Base-by-base conservation (phyloP, 2,329 filamentous ascomycete species). In the Claviceps sp. region DNA sequence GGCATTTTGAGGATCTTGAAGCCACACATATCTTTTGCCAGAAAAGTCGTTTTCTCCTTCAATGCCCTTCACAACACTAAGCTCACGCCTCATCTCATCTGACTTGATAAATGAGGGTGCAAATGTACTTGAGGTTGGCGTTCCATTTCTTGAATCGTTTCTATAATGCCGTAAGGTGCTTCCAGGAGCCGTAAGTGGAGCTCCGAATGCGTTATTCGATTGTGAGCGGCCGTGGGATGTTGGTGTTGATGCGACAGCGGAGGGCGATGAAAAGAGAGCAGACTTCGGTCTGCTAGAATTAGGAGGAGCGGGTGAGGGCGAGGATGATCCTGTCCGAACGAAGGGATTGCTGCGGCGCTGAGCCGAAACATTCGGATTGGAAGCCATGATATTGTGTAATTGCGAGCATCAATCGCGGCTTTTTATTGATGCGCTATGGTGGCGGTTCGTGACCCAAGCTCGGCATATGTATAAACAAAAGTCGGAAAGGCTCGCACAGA, bases 11-110 rank as follows among this genome's bases (percentile, higher is more conserved):
- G 87, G 76, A 69, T 98, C 90, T 67, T 85, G 87, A 64, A 98
- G 75, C 94, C 93, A 98, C 57, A 98, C 90, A 73, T 97, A 98
- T 72, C 93, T 82, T 72, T 94, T 97, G 52, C 93, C 94, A 0
- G 93, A 98, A 67, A 98, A 97, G 74, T 98, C 93, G 66, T 96
- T 97, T 64, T 96, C 91, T 56, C 93, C 93, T 69, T 98, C 94
- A 54, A 96, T 89, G 17, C 88, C 86, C 48, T 75, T 75, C 16
- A 84, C 77, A 11, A 72, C 62, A 57, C 82, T 80, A 49, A 74
- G 67, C 37, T 68, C 72, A 38, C 72, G 68, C 58, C 81, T 77
- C 67, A 86, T 72, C 57, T 90, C 87, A 57, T 95, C 89, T 0
- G 83, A 80, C 66, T 91, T 93, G 70, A 98, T 97, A 68, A 98